A percentile compares a stretch with the other conserved stretches of the same genome.
These are phyloP conservation scores for Paxillus ammoniavirescens DNA, from an alignment of 768 basidiomycete genomes.

Conservation along the genomic window DNA sequence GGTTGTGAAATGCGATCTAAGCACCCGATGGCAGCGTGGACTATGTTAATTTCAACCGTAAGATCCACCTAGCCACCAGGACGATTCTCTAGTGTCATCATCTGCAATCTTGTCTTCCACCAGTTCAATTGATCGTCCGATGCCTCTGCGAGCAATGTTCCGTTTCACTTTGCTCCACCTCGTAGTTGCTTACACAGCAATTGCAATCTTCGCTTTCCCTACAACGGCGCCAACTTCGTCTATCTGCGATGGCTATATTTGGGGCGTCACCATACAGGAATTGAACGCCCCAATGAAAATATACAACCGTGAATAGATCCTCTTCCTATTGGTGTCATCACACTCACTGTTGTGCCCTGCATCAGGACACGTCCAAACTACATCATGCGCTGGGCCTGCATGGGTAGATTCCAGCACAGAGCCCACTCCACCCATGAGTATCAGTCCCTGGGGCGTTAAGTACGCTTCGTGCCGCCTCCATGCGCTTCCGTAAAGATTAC, in stretches of 20 bases:
- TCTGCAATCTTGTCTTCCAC: not conserved
- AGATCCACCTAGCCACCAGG: not conserved
- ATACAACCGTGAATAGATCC: constrained; percentile 14
- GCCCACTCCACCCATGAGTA: constrained; percentile 14
- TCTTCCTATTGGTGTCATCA: not conserved
- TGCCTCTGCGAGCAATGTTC: constrained; percentile 1
- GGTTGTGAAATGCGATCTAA: not conserved
- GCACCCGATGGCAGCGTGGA: not conserved
- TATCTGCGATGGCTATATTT: constrained; percentile 14
- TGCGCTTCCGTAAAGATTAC: not conserved
- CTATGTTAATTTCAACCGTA: constrained; percentile 3
- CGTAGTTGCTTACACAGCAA: not conserved
- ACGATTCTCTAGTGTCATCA: not conserved
- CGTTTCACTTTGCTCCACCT: constrained; percentile 1
- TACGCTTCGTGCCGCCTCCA: not conserved
- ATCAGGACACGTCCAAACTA: constrained; percentile 13
- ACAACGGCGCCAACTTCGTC: not conserved
- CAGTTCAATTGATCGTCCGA: not conserved
- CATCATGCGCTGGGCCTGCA: constrained; percentile 13
- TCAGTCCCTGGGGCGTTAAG: constrained; percentile 8
- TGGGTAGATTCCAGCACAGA: constrained; percentile 16
- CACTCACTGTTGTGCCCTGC: not conserved
- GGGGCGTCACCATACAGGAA: constrained; percentile 14
- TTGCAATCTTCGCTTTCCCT: constrained; percentile 3
- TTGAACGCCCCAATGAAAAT: constrained; percentile 5